Evolutionary conservation across 768 basidiomycete genomes (phyloP).

Genomic region (Russula vinacea): DNA sequence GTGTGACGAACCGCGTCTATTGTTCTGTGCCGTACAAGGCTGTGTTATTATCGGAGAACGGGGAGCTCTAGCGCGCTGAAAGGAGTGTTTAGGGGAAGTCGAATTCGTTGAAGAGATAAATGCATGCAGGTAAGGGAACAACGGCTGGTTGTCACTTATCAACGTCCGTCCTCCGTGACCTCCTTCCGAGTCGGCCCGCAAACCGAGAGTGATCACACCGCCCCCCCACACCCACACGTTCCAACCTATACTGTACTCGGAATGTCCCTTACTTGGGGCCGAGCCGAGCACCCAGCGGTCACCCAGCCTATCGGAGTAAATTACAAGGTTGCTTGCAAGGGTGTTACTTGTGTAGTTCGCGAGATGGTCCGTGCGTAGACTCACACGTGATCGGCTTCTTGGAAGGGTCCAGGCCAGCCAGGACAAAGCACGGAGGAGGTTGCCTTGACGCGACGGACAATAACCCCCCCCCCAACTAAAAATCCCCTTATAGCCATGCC

Average conservation of each 20-base stretch:
- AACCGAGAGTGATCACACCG: neutral
- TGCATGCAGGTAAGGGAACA: slow-evolving; percentile 10
- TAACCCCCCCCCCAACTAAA: neutral
- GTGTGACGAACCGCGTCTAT: slow-evolving; percentile 23
- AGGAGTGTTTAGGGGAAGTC: neutral
- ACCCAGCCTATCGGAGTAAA: neutral
- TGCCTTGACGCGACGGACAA: neutral
- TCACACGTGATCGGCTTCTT: slow-evolving; percentile 11
- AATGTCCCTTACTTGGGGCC: neutral
- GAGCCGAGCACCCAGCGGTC: neutral
- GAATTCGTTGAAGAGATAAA: neutral
- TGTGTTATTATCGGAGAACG: slow-evolving; percentile 2
- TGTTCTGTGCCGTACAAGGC: slow-evolving; percentile 18
- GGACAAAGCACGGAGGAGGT: neutral
- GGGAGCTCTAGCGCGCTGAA: slow-evolving; percentile 8
- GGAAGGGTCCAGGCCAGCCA: neutral
- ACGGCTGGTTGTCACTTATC: neutral
- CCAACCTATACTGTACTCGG: neutral
- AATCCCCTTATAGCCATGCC: slow-evolving; percentile 14
- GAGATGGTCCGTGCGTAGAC: slow-evolving; percentile 16
- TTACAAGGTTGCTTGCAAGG: neutral
- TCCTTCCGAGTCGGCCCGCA: neutral
- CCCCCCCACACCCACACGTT: neutral
- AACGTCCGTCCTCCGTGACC: neutral
- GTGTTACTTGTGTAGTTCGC: too few species aligned